phyloP scores from a whole-genome alignment of 352 stramenopile genomes.

The Phytophthora multivora region DNA sequence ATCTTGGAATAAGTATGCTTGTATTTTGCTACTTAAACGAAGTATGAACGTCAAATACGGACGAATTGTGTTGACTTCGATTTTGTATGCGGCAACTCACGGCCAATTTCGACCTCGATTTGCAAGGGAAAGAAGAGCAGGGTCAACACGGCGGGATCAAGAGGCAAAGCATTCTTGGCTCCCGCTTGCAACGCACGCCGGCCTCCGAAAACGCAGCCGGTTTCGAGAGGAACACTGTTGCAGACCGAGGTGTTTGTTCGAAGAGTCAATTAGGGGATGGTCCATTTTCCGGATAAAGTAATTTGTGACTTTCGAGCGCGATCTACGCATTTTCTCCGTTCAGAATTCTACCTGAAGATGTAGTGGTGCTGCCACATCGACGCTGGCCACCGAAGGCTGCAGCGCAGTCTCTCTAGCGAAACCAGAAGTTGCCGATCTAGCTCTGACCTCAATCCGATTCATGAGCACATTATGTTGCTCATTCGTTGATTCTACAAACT shows the following conservation, averaged over 20 bases:
- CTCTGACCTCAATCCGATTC: constrained; percentile 10
- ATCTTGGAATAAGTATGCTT: not conserved
- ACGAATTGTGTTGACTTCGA: no score
- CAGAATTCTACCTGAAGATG: constrained; percentile 1
- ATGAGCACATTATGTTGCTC: not conserved
- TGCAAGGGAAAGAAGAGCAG: constrained; percentile 7
- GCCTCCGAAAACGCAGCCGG: constrained; percentile 20
- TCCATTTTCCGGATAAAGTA: constrained; percentile 26
- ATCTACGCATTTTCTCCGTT: constrained; percentile 4
- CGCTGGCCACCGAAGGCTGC: not conserved
- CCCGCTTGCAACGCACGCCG: constrained; percentile 28
- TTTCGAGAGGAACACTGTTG: not conserved
- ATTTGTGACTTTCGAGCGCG: no score
- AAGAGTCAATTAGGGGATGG: not conserved
- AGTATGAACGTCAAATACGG: not conserved
- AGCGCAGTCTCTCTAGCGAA: not conserved
- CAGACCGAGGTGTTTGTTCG: constrained; percentile 1
- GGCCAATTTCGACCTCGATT: constrained; percentile 1
- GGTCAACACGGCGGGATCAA: not conserved
- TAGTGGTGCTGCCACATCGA: constrained; percentile 3
- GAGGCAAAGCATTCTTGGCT: constrained; percentile 16
- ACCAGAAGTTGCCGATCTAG: constrained; percentile 7
- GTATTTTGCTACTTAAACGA: not conserved
- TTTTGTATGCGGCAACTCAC: not conserved
- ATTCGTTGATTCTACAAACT: not conserved